phyloP scores from a whole-genome alignment of 1,139 yeast genomes.

The Candida albicans region DNA sequence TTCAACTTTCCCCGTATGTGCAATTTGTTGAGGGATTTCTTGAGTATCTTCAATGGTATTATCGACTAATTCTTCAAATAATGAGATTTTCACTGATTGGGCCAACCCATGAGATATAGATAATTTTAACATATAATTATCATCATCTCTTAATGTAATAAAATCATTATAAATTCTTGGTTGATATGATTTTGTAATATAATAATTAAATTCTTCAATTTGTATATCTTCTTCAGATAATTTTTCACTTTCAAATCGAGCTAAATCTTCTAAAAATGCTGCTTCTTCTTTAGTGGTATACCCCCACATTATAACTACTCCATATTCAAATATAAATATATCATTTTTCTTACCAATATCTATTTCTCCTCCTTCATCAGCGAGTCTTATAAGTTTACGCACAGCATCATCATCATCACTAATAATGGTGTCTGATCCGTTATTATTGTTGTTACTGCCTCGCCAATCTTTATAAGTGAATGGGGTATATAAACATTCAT shows the following conservation, averaged over 20 bases:
- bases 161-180: conserved; percentile 95
- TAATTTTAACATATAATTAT: conserved; percentile 84
- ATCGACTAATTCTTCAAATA: conserved; percentile 93
- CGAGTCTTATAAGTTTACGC: conserved; percentile 63
- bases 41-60: conserved; percentile 96
- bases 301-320: conserved; percentile 96
- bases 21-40: conserved; percentile 94
- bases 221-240: conserved; percentile 89
- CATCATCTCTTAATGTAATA: conserved; percentile 86
- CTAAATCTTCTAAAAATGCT: conserved; percentile 78
- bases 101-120: conserved; percentile 91
- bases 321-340: conserved; percentile 87
- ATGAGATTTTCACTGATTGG: conserved; percentile 88
- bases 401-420: conserved; percentile 23
- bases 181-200: conserved; percentile 88
- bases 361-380: conserved; percentile 94
- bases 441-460: conserved; percentile 26
- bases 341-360: conserved; percentile 80
- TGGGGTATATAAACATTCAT: conserved; percentile 92
- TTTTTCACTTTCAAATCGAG: conserved; percentile 87
- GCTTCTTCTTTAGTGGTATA: conserved; percentile 81
- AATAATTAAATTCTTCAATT: conserved; percentile 90
- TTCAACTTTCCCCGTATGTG: conserved; percentile 89
- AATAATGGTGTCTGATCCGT: conserved; percentile 23
- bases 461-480: conserved; percentile 83